Base-by-base conservation (phyloP, 441 rosid species). In the Mallotus repandus region DNA sequence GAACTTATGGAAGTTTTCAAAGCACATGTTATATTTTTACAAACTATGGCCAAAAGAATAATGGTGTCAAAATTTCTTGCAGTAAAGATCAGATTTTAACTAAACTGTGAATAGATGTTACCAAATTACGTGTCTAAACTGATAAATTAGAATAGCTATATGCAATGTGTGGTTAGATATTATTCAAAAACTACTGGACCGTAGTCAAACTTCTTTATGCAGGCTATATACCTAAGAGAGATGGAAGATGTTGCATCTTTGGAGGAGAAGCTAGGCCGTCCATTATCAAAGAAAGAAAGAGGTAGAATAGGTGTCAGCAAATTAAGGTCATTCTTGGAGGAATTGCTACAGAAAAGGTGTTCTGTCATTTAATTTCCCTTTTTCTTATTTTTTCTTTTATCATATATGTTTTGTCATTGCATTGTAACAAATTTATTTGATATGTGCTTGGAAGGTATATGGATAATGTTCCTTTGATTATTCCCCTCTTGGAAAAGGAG, bases 401-500 rank as follows among this genome's bases (percentile, higher is more conserved):
- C 56, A 63, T 38, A 8, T 52, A 11, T 43, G 22, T 59, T 68
- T 61, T 16, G 49, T 69, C n/a, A 16, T 73, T 71, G 54, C 38
- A 68, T n/a, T 70, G 12, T 64, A 43, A 67, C 74, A 64, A 78
- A 66, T 19, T 67, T 73, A 60, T 49, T 38, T 63, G 54, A 65
- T 57, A 63, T 70, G 78, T 78, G 79, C 49, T 76, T 82, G 70
- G 50, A 68, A 91, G 98, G 97, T 94, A 94, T 78, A 91, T 89
- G 90, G 96, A 92, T 75, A 89, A 86, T 78, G 96, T 92, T 79
- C 99, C 99, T 32, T 63, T 78, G 84, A 89, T 94, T 81, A 91
- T 94, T 86, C 98, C 98, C 22, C 92, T 92, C 72, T 88, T 94
- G 46, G 99, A 94, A 77, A 94, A 91, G 86, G 98, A 92, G 86